phyloP scores from a whole-genome alignment of 352 stramenopile species.

The Globisporangium sylvaticum region DNA sequence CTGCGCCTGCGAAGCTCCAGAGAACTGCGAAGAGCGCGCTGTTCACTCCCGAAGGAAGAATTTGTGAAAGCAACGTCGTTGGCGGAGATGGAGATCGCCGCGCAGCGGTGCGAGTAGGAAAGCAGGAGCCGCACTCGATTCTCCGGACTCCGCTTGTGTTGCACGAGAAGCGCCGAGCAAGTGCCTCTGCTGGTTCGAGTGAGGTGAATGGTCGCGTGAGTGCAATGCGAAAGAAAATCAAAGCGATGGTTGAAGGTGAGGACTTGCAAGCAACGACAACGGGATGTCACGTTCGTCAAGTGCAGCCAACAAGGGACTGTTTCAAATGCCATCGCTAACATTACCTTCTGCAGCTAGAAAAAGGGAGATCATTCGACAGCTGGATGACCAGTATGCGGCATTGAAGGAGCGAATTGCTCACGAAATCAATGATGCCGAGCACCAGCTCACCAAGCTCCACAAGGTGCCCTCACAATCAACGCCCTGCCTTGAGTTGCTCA shows the following conservation, averaged over 20 bases:
- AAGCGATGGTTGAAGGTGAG: conserved; percentile 19
- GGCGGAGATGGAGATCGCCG: neutral
- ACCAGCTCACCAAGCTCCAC: conserved; percentile 23
- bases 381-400: conserved; percentile 23
- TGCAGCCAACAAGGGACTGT: neutral
- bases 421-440: conserved; percentile 22
- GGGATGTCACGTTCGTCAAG: neutral
- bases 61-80: neutral
- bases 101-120: neutral
- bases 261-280: neutral
- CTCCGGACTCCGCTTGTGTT: neutral
- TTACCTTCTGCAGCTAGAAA: conserved; percentile 20
- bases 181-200: neutral
- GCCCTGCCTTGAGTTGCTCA: conserved; percentile 1
- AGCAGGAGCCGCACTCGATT: neutral
- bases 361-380: conserved; percentile 14
- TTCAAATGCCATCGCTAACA: neutral
- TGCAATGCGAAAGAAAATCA: conserved; percentile 13
- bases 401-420: conserved; percentile 22
- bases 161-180: neutral
- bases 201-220: conserved; percentile 16
- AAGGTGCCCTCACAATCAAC: conserved; percentile 11
- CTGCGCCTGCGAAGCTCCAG: neutral
- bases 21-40: neutral
- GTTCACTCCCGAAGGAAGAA: neutral